These are phyloP conservation scores for Acorus gramineus DNA, from an alignment of 106 monocot genomes.

Conservation along the genomic window DNA sequence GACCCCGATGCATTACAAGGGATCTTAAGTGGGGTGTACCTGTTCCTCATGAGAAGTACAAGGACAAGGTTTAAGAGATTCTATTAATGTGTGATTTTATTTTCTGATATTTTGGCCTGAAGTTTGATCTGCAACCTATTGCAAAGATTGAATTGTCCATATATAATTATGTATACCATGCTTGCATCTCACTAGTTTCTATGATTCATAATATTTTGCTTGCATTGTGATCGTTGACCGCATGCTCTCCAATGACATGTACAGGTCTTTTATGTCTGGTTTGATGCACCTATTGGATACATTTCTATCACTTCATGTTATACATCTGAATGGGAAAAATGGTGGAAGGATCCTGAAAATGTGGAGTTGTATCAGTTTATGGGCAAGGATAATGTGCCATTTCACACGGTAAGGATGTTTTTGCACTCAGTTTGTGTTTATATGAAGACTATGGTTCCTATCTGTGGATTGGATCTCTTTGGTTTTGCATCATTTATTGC, in stretches of 20 bases:
- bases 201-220: neutral
- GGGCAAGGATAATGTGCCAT: slow-evolving; percentile 99
- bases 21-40: slow-evolving; percentile 99
- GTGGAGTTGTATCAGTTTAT: slow-evolving; percentile 96
- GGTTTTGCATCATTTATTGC: no score
- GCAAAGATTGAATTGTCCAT: no score
- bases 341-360: slow-evolving; percentile 97
- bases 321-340: slow-evolving; percentile 85
- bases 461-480: no score
- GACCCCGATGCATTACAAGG: slow-evolving; percentile 82
- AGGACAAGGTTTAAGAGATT: slow-evolving; percentile 59
- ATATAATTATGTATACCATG: no score
- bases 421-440: neutral
- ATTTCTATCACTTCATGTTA: slow-evolving; percentile 82
- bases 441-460: no score
- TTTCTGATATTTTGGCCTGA: no score
- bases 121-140: no score
- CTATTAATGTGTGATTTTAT: no score
- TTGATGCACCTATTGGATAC: slow-evolving; percentile 99
- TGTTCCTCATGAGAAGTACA: slow-evolving; percentile 90
- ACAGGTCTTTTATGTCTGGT: slow-evolving; percentile 98
- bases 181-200: neutral
- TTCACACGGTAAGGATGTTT: slow-evolving; percentile 71
- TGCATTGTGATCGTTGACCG: neutral
- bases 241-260: no score